Conservation (phyloP, 345 rosid genomes). For the Cochlearia excelsa region DNA sequence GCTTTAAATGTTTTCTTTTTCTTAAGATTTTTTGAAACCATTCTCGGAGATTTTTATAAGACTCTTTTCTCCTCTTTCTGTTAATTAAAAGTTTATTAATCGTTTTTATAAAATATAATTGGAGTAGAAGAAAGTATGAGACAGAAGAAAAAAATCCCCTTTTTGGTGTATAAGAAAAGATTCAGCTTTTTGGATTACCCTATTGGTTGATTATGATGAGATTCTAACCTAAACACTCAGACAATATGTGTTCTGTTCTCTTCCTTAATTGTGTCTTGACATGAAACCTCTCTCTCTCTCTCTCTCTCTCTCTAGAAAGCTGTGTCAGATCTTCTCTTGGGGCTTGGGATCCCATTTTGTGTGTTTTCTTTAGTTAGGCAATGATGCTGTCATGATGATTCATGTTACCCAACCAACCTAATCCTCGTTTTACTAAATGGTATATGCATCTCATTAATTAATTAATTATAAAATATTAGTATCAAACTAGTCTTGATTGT, state of each 20-base stretch:
- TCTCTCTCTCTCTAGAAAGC: conserved; percentile 25
- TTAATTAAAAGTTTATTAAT: background rate
- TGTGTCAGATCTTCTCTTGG: conserved; percentile 36
- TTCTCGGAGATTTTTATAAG: background rate
- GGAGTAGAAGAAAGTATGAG: conserved; percentile 11
- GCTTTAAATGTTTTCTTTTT: conserved; percentile 42
- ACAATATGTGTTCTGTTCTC: conserved; percentile 32
- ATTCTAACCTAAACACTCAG: conserved; percentile 37
- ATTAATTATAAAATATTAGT: background rate
- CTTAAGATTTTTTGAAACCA: conserved; percentile 9
- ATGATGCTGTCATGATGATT: conserved; percentile 42
- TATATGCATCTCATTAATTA: conserved; percentile 4
- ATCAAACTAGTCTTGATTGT: background rate
- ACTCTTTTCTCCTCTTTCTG: conserved; percentile 9
- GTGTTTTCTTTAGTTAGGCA: conserved; percentile 34
- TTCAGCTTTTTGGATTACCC: conserved; percentile 35
- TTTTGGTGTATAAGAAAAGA: conserved; percentile 39
- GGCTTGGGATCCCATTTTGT: conserved; percentile 21
- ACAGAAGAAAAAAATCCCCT: background rate
- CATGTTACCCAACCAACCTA: conserved; percentile 22
- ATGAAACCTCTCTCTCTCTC: conserved; percentile 24
- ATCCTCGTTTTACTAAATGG: conserved; percentile 18
- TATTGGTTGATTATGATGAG: conserved; percentile 39
- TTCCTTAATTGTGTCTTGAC: conserved; percentile 30
- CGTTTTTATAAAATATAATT: background rate